Percentiles rank a stretch among this genome's conserved stretches.
Evolutionary conservation across 768 basidiomycete genomes (phyloP).

Genomic region (Heimioporus sp.): DNA sequence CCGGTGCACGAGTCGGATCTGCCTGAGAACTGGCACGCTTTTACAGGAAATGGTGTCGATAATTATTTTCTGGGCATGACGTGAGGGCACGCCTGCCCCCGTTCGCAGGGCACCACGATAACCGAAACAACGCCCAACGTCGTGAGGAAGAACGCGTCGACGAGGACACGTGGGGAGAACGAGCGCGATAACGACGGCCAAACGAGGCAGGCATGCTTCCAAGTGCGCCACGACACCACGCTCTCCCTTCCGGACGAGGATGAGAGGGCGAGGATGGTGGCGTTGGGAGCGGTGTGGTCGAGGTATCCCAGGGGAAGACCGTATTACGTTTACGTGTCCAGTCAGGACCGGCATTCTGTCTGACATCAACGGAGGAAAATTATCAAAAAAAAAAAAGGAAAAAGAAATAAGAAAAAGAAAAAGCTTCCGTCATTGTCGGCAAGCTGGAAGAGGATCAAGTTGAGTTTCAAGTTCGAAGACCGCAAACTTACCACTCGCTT

Average conservation of each 20-base stretch:
- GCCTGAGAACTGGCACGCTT: conserved; percentile 23
- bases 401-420: conserved; percentile 2
- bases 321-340: conserved; percentile 20
- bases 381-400: neutral
- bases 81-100: conserved; percentile 6
- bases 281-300: neutral
- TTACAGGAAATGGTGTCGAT: conserved; percentile 16
- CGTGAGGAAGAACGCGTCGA: no score
- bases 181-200: conserved; percentile 10
- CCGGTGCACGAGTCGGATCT: conserved; percentile 25
- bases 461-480: conserved; percentile 33
- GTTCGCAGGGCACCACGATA: conserved; percentile 20
- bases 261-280: conserved; percentile 4
- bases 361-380: conserved; percentile 28
- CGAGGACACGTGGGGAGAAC: conserved; percentile 8
- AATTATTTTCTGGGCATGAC: conserved; percentile 16
- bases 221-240: no score
- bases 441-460: conserved; percentile 27
- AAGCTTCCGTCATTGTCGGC: conserved; percentile 30
- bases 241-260: no score
- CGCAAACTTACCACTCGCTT: conserved; percentile 26
- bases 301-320: no score
- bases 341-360: conserved; percentile 10
- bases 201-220: neutral
- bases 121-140: conserved; percentile 19